A percentile compares a stretch with the other conserved stretches of the same genome.
These are phyloP conservation scores for Boletellus sp. DNA, from an alignment of 1,284 basidiomycete species.

Conservation along the genomic window DNA sequence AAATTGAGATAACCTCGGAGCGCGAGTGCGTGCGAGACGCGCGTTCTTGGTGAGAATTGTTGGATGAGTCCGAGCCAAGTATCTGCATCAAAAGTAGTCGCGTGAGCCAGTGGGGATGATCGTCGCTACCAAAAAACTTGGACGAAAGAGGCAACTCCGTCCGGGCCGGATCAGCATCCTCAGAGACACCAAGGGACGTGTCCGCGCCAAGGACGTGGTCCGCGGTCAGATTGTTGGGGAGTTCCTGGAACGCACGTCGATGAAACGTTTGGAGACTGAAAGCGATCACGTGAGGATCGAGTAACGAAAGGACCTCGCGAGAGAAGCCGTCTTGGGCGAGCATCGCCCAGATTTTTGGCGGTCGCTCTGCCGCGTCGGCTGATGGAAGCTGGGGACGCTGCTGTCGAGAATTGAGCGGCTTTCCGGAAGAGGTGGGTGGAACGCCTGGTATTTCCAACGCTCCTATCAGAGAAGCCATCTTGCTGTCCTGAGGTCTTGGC, in stretches of 20 bases:
- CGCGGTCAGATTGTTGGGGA: constrained; percentile 50
- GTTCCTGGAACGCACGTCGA: constrained; percentile 45
- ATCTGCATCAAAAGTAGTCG: constrained; percentile 66
- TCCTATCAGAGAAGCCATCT: constrained; percentile 45
- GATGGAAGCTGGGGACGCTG: constrained; percentile 22
- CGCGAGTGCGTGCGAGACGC: constrained; percentile 62
- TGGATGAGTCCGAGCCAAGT: constrained; percentile 52
- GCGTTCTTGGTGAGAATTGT: constrained; percentile 38
- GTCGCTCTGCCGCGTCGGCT: constrained; percentile 22
- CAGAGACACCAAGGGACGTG: constrained; percentile 5
- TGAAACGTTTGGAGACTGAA: constrained; percentile 60
- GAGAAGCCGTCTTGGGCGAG: constrained; percentile 67
- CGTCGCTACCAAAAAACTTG: constrained; percentile 63
- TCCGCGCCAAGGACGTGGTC: constrained; percentile 40
- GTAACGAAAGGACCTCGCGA: constrained; percentile 55
- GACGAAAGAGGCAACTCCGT: constrained; percentile 20
- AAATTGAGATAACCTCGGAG: constrained; percentile 66
- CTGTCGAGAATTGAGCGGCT: constrained; percentile 19
- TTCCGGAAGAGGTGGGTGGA: constrained; percentile 13
- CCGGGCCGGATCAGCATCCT: constrained; percentile 7
- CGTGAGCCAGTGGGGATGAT: constrained; percentile 75
- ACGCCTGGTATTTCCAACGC: constrained; percentile 34
- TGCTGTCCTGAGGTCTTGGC: constrained; percentile 50
- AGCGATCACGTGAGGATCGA: constrained; percentile 58
- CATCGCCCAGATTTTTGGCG: constrained; percentile 38